Evolutionary conservation across 176 grass and related monocot species (phyloP).

Genomic region (Triticum urartu): DNA sequence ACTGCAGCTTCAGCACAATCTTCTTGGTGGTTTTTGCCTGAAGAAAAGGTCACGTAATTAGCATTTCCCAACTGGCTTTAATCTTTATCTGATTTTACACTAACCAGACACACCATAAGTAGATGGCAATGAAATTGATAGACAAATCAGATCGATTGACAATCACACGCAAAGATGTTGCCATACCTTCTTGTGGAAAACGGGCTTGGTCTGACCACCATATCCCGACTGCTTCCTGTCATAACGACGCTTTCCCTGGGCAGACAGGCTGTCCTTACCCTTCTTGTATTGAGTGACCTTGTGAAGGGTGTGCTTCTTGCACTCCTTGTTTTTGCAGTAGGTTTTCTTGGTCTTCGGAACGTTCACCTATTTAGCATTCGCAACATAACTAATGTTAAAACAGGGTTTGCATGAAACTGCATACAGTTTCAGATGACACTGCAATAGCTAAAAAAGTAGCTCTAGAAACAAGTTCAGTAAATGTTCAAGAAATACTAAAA

Average conservation of each 20-base stretch:
- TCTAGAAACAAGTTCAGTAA: not conserved
- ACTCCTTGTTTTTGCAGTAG: slow-evolving; percentile 97
- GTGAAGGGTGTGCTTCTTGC: slow-evolving; percentile 92
- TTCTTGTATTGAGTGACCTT: slow-evolving; percentile 99
- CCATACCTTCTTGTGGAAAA: slow-evolving; percentile 94
- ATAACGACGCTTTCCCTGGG: slow-evolving; percentile 91
- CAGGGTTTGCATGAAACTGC: not conserved
- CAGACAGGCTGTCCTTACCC: slow-evolving; percentile 89
- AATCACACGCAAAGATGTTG: not conserved
- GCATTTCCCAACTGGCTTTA: not conserved
- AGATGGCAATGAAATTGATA: not conserved
- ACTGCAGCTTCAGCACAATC: slow-evolving; percentile 91
- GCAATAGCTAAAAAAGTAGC: not conserved
- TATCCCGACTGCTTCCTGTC: slow-evolving; percentile 93
- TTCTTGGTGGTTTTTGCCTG: slow-evolving; percentile 99
- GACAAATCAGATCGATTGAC: not conserved
- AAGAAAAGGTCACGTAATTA: not conserved
- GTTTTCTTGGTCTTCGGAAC: slow-evolving; percentile 97
- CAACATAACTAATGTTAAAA: not conserved
- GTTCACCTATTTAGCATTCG: slow-evolving; percentile 59
- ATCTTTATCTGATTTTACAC: not conserved
- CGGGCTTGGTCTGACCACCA: slow-evolving; percentile 96
- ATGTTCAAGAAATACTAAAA: not conserved
- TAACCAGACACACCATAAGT: not conserved
- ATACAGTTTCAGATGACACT: not conserved